Base-by-base conservation (phyloP, 2,329 filamentous ascomycete species). In the Aspergillus neoniger region DNA sequence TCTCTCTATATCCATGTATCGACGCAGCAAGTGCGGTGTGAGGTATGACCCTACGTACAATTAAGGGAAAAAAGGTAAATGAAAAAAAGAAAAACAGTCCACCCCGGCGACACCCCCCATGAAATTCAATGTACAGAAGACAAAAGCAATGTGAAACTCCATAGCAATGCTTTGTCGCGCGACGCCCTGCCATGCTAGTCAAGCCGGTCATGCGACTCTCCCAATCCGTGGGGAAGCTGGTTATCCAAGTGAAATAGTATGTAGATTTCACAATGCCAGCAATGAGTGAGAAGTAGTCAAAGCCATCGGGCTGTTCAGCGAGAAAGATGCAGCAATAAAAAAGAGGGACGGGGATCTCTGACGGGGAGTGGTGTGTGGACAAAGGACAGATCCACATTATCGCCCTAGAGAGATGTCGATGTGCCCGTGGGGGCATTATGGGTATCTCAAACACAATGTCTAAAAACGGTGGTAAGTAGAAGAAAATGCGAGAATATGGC, bases 381-480 rank as follows among this genome's bases (percentile, higher is more conserved):
- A 41, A 43, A 58, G 47, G 44, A 59, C 17, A 51, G 55, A 52
- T 52, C 52, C 61, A 32, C 39, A 58, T 54, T 65, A 62, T 58
- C 58, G 61, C 59, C 63, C 57, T 59, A 57, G 56, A 50, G 23
- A 48, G 44, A 65, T 28, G 54, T 53, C 32, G 60, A 56, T 59
- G 62, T 60, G 65, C 59, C 51, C 60, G 48, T 50, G 61, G 64
- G 52, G 65, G 65, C 66, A 68, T 63, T 64, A 65, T 66, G 72
- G 72, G 72, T 75, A 74, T 75, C 70, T 70, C 63, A 44, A 63
- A 63, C 47, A n/a, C 55, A 72, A 68, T 56, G 41, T 71, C 61
- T 65, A 68, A 69, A 63, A 57, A 65, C 59, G 43, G 50, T 60
- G 61, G 25, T 61, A 63, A 25, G 38, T 32, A 54, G 55, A 59